These are phyloP conservation scores for Leucaena leucocephala DNA, from an alignment of 306 rosid genomes.

Conservation along the genomic window DNA sequence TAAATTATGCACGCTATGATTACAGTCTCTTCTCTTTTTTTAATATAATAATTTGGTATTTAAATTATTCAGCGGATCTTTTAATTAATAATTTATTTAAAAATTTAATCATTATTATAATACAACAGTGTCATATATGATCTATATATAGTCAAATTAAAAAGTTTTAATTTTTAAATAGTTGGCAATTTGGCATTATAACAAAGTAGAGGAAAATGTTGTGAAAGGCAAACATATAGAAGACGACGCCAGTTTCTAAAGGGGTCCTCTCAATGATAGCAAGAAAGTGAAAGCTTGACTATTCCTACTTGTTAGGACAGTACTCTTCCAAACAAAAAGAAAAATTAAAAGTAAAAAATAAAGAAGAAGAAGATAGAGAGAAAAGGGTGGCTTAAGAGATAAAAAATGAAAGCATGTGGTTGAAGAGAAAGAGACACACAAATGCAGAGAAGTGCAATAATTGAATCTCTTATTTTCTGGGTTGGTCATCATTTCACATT, in stretches of 20 bases:
- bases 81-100: no score
- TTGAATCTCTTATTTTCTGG: slow-evolving; percentile 32
- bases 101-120: no score
- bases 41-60: no score
- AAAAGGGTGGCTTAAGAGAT: neutral
- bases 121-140: no score
- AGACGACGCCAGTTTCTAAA: slow-evolving; percentile 18
- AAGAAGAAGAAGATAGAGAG: neutral
- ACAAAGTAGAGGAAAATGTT: neutral
- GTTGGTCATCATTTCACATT: slow-evolving; percentile 34
- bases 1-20: neutral
- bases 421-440: slow-evolving; percentile 32
- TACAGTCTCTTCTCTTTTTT: neutral
- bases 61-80: no score
- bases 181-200: neutral
- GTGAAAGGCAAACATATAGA: neutral
- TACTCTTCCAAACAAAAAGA: slow-evolving; percentile 23
- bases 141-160: no score
- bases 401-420: slow-evolving; percentile 3
- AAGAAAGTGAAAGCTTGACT: slow-evolving; percentile 9
- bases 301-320: neutral
- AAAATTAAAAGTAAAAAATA: neutral
- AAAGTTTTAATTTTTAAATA: neutral
- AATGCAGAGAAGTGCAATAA: neutral
- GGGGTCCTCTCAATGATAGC: slow-evolving; percentile 33